These are phyloP conservation scores for Sporisorium graminicola DNA, from an alignment of 1,284 basidiomycete species.

Conservation along the genomic window DNA sequence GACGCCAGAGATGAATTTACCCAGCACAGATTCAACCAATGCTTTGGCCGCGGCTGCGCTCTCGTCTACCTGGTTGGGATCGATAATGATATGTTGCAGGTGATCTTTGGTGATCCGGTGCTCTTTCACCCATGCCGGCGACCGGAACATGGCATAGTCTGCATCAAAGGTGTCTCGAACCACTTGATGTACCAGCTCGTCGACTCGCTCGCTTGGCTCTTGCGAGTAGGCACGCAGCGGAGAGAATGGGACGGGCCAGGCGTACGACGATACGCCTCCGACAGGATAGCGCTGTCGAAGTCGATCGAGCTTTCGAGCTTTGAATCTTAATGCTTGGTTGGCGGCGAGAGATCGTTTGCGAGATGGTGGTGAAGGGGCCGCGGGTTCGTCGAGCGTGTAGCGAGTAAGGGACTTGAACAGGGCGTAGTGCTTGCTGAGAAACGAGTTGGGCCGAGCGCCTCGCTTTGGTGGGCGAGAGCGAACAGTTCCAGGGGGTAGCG, in stretches of 20 bases:
- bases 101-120: conserved; percentile 26
- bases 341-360: neutral
- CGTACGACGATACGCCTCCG: conserved; percentile 10
- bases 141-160: conserved; percentile 33
- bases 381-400: conserved; percentile 9
- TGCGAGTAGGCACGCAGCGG: conserved; percentile 13
- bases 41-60: conserved; percentile 29
- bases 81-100: conserved; percentile 21
- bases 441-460: conserved; percentile 13
- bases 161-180: conserved; percentile 27
- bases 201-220: conserved; percentile 3
- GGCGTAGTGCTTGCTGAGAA: conserved; percentile 28
- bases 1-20: conserved; percentile 14
- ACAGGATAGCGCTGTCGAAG: conserved; percentile 20
- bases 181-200: conserved; percentile 17
- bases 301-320: neutral
- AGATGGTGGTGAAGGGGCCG: neutral
- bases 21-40: conserved; percentile 23
- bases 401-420: conserved; percentile 35
- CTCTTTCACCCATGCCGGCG: conserved; percentile 17
- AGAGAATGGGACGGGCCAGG: conserved; percentile 19
- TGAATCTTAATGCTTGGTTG: neutral
- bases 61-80: conserved; percentile 20
- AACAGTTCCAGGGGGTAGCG: conserved; percentile 2
- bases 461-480: conserved; percentile 10